Base-by-base conservation (phyloP, 768 basidiomycete species). In the Phanerodontia chrysosporium region DNA sequence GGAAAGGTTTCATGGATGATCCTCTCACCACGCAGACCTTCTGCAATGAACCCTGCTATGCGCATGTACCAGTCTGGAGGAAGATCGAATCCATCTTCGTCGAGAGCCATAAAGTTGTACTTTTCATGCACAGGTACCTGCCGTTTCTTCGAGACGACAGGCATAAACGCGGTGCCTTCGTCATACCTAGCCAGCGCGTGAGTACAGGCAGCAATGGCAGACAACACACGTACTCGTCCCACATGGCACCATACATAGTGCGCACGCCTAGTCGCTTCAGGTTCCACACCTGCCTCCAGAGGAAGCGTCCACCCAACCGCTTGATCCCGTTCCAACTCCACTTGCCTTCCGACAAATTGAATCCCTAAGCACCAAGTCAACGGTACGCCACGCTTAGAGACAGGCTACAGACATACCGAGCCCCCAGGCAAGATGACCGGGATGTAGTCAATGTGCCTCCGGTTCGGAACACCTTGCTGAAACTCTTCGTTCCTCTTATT, bases 11-110 rank as follows among this genome's bases (percentile, higher is more conserved):
- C 86, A 39, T 75, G 75, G 8, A 90, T 74, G 44, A 74, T 73
- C n/a, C 84, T 82, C 63, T 87, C 87, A 42, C 82, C 78, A 14
- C 84, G 83, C 29, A 91, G 73, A 27, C 76, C 81, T 70, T 90
- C 87, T 0, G 80, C 86, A 2, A 85, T 86, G 64, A 88, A 83
- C 16, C 89, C 89, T 65, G 80, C 82, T 53, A 91, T 83, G 22
- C 90, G 82, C 87, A 90, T 89, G 68, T 89, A 90, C 91, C 92
- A 94, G 73, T 94, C 92, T 27, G 86, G 74, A 1, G 90, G 90
- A 18, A 92, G 69, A 61, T 89, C 86, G 64, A 84, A 80, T 2
- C 90, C 90, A 64, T 92, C 92, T 60, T 80, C 84, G 64, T 94
- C 91, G 18, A 91, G 77, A 9, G 89, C 86, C 64, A 92, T 70